phyloP scores from a whole-genome alignment of 208 protist species.

The Zelonia costaricensis region DNA sequence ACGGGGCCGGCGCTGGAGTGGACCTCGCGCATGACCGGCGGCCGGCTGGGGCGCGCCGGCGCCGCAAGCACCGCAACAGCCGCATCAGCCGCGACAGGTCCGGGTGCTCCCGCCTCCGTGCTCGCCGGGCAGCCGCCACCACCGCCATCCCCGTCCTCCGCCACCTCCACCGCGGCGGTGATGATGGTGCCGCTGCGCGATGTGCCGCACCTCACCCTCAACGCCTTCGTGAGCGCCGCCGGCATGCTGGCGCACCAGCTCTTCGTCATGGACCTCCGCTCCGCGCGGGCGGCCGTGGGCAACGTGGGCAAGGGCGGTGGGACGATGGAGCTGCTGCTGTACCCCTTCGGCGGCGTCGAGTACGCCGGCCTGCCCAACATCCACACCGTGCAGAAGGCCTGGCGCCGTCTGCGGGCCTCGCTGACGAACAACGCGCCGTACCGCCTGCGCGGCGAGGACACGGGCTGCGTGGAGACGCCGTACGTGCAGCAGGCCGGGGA shows the following conservation, averaged over 20 bases:
- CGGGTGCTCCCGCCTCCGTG: background rate
- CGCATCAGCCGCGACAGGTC: too few relatives aligned
- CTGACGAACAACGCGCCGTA: slow-evolving; percentile 29
- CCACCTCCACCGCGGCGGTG: background rate
- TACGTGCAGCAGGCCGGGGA: slow-evolving; percentile 15
- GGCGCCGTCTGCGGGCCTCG: slow-evolving; percentile 25
- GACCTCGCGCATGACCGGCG: slow-evolving; percentile 14
- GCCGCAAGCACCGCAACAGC: background rate
- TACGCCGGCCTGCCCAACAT: slow-evolving; percentile 51
- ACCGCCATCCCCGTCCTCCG: background rate
- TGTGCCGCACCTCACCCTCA: slow-evolving; percentile 12
- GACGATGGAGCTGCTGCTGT: slow-evolving; percentile 28
- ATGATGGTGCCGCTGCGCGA: slow-evolving; percentile 9
- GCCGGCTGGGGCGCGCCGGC: background rate
- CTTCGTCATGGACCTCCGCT: slow-evolving; percentile 46
- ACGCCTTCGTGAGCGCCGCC: slow-evolving; percentile 24
- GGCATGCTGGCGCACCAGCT: slow-evolving; percentile 21
- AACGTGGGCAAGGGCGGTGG: slow-evolving; percentile 47
- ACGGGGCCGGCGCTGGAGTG: slow-evolving; percentile 12
- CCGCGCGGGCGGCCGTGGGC: slow-evolving; percentile 22
- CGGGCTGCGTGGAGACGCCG: slow-evolving; percentile 1
- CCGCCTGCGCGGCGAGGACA: slow-evolving; percentile 5
- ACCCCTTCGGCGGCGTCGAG: slow-evolving; percentile 32
- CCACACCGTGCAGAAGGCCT: slow-evolving; percentile 36
- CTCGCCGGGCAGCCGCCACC: background rate